Percentiles rank a stretch among this genome's conserved stretches.
Evolutionary conservation across 2,329 filamentous ascomycete species (phyloP).

Genomic region (Beauveria varroae): DNA sequence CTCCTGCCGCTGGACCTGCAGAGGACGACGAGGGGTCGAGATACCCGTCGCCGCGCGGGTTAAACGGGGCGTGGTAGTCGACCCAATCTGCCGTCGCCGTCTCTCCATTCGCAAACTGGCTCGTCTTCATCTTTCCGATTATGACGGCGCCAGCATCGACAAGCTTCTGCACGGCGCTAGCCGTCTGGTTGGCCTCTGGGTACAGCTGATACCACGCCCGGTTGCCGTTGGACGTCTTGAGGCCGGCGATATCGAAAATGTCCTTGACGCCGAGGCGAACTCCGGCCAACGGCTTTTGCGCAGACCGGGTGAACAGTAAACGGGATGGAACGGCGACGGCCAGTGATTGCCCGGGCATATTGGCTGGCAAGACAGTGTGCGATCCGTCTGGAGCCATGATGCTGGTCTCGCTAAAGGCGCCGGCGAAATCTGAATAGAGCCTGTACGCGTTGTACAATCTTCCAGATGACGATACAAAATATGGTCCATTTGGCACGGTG

Average conservation of each 20-base stretch:
- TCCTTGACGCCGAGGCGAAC: constrained; percentile 53
- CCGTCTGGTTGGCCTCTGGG: constrained; percentile 37
- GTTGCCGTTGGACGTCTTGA: constrained; percentile 46
- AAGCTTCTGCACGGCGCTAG: constrained; percentile 44
- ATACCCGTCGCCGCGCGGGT: constrained; percentile 40
- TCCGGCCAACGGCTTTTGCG: constrained; percentile 45
- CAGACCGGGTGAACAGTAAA: constrained; percentile 43
- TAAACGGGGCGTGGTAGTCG: constrained; percentile 32
- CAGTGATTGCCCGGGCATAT: constrained; percentile 11
- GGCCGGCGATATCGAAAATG: constrained; percentile 46
- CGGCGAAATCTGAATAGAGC: constrained; percentile 18
- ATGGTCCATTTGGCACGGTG: constrained; percentile 13
- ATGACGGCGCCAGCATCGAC: constrained; percentile 49
- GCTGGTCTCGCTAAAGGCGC: constrained; percentile 16
- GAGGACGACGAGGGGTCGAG: constrained; percentile 35
- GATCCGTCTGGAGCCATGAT: neutral
- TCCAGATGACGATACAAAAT: constrained; percentile 13
- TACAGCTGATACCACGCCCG: constrained; percentile 50
- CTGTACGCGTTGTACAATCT: constrained; percentile 14
- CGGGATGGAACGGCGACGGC: constrained; percentile 45
- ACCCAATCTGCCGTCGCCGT: constrained; percentile 39
- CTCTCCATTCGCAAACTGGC: constrained; percentile 35
- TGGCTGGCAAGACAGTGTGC: constrained; percentile 10
- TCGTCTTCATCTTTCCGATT: constrained; percentile 38
- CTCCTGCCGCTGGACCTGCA: constrained; percentile 19